These are phyloP conservation scores for Annulohypoxylon moriforme DNA, from an alignment of 495 filamentous ascomycete genomes.

Conservation along the genomic window DNA sequence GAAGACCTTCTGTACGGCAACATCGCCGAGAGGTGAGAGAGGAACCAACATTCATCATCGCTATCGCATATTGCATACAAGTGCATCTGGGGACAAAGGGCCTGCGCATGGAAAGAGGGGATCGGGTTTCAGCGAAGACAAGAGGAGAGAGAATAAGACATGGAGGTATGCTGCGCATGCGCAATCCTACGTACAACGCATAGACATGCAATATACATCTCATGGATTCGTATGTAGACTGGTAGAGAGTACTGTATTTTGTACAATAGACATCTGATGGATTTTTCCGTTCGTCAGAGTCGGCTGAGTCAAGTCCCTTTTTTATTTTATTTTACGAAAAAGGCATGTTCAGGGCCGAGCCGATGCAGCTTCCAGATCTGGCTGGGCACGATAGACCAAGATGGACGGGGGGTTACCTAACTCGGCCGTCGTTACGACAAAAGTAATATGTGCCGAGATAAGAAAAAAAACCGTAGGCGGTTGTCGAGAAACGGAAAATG, in stretches of 20 bases:
- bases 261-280: neutral
- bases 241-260: neutral
- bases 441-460: slow-evolving; percentile 30
- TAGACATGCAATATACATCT: slow-evolving; percentile 16
- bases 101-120: slow-evolving; percentile 22
- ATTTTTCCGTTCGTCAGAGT: slow-evolving; percentile 5
- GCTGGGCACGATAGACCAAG: slow-evolving; percentile 23
- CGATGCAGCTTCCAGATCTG: slow-evolving; percentile 39
- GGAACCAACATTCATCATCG: slow-evolving; percentile 13
- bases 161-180: slow-evolving; percentile 13
- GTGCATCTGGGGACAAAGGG: slow-evolving; percentile 10
- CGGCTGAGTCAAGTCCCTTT: slow-evolving; percentile 24
- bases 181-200: slow-evolving; percentile 32
- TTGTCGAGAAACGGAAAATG: slow-evolving; percentile 33
- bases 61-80: slow-evolving; percentile 36
- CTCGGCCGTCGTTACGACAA: slow-evolving; percentile 31
- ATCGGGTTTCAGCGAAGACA: slow-evolving; percentile 17
- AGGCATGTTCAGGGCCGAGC: slow-evolving; percentile 26
- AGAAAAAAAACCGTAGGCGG: slow-evolving; percentile 20
- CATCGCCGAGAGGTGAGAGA: slow-evolving; percentile 37
- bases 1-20: slow-evolving; percentile 40
- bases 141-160: neutral
- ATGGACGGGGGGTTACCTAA: slow-evolving; percentile 35
- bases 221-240: slow-evolving; percentile 16
- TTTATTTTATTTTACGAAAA: neutral